Conservation (phyloP, 2,329 filamentous ascomycete species). For the Aspergillus ruber region DNA sequence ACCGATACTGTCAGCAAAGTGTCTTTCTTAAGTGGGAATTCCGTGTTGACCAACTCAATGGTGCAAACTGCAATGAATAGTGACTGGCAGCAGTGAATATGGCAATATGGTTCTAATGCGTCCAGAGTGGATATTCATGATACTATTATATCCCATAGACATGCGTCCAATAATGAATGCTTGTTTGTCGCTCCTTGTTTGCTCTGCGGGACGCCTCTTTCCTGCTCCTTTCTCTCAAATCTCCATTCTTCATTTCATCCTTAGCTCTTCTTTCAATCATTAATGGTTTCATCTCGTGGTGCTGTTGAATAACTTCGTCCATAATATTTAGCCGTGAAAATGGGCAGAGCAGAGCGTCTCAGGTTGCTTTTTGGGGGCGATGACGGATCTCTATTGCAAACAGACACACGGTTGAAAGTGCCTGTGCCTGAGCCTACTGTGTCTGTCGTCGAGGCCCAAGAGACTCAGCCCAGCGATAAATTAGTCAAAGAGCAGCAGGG, state of each 20-base stretch:
- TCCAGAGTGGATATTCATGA: neutral
- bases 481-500: neutral
- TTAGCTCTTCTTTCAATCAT: neutral
- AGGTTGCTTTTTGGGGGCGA: conserved; percentile 24
- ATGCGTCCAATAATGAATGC: neutral
- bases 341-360: conserved; percentile 21
- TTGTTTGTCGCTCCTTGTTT: neutral
- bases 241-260: neutral
- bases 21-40: too few species aligned
- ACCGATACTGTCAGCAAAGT: too few species aligned
- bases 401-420: conserved; percentile 15
- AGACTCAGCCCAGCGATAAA: neutral
- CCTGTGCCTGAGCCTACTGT: neutral
- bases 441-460: neutral
- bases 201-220: neutral
- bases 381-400: conserved; percentile 13
- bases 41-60: too few species aligned
- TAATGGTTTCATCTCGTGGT: neutral
- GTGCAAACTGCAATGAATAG: too few species aligned
- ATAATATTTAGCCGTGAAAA: conserved; percentile 2
- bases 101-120: too few species aligned
- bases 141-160: neutral
- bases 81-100: too few species aligned
- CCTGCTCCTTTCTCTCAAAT: neutral
- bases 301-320: neutral